Evolutionary conservation across 495 filamentous ascomycete genomes (phyloP), one percentile per base, ranked within the genome.

Genomic region (Astrothelium subdiscretum): DNA sequence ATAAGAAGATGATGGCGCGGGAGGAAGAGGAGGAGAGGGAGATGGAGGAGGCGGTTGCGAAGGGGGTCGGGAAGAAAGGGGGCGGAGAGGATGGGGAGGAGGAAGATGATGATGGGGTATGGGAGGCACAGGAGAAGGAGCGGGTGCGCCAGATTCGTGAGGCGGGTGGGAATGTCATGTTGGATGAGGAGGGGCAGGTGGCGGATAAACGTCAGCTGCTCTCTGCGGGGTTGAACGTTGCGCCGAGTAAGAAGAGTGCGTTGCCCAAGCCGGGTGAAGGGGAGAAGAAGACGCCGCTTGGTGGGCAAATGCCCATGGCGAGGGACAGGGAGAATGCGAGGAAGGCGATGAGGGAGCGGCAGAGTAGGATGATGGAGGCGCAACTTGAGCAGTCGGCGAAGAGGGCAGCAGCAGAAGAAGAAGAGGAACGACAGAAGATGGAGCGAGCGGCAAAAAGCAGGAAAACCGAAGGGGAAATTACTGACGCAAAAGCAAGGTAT

Each of bases 101-200:
- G 11, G 71, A 75, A 31, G 71, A 76, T 6, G 70, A 70, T 2
- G 73, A 75, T 64, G 77, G 82, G 61, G 48, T 15, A 8, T 54
- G 48, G 48, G 80, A 81, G 57, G 89, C 91, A 75, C 81, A 81
- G 1, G 89, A 87, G 52, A 83, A 81, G 11, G 85, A 96, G 44
- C 65, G 87, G 27, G 89, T 89, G 2, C 80, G 78, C 54, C 87
- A 95, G 66, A 80, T 94, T 65, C 88, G 88, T 65, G 80, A 83
- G 27, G 74, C 78, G 58, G 92, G 88, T 1, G 84, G 83, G 4
- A 77, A 80, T 15, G 81, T 96, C 63, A 79, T 84, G 15, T 73
- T 95, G 66, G 97, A 97, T 68, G 94, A 97, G 65, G 94, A 97
- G 54, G 94, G 95, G 0, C 85, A 95, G 69, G 87, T 98, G 3